Base-by-base conservation (phyloP, 1,139 yeast species). In the Saccharomycopsis hybrid region DNA sequence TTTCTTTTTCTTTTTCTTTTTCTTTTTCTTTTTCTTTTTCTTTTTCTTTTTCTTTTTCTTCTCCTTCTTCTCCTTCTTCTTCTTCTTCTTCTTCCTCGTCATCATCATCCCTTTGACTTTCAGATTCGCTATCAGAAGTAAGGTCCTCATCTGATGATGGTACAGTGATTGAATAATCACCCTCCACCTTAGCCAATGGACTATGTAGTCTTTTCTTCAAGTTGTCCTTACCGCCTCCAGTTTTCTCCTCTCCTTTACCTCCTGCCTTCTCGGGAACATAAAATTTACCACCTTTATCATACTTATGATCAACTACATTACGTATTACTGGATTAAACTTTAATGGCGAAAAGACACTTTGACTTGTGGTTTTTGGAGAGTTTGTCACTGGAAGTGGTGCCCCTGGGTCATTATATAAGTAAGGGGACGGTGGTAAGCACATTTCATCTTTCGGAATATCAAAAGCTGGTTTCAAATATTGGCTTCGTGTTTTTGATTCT, bases 241-340 rank as follows among this genome's bases (percentile, higher is more conserved):
- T 36, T 31, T 41, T 41, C 28, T 18, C 29, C 5, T 30, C 30
- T 40, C 30, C 3, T 11, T 40, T 7, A 28, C 8, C 13, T 36
- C 13, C 13, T n/a, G 11, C 25, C n/a, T 40, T 40, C 2, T 53
- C 56, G 1, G 54, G 57, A 5, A 82, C 86, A 60, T 81, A 86
- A 60, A 84, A 88, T 59, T 87, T 84, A 2, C 96, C 96, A 5
- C 96, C 96, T 58, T 77, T 77, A 5, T 86, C 84, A 59, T 88
- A 88, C 60, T 88, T 88, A 51, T 85, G 80, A 62, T 88, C 96
- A 30, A 88, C 82, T 54, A 78, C 80, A 47, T 79, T 77, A 55
- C 80, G 80, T 48, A 87, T 86, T 36, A 82, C 76, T 0, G 95
- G 94, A 58, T 86, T 85, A 65, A 88, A 88, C 42, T 76, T 73